These are phyloP conservation scores for Oryza brachyantha DNA, from an alignment of 176 grass and related monocot genomes.

Conservation along the genomic window DNA sequence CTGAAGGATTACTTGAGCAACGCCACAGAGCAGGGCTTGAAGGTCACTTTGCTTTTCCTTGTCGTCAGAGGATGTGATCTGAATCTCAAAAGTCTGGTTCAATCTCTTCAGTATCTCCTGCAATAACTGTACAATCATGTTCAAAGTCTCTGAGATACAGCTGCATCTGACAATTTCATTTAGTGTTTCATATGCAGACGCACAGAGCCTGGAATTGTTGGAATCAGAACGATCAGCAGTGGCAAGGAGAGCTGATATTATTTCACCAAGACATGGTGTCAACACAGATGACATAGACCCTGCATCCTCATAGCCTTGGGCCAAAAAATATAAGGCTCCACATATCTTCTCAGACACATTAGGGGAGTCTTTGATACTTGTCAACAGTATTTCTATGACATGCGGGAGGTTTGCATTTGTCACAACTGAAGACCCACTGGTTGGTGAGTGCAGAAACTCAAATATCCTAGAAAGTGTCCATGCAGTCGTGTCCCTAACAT, in stretches of 20 bases:
- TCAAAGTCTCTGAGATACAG: constrained; percentile 36
- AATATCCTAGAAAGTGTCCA: constrained; percentile 59
- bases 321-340: constrained; percentile 56
- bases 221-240: constrained; percentile 50
- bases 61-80: constrained; percentile 47
- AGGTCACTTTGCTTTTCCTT: constrained; percentile 57
- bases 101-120: constrained; percentile 56
- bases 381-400: constrained; percentile 40
- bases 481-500: constrained; percentile 60
- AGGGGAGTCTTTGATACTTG: constrained; percentile 48
- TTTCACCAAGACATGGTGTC: constrained; percentile 47
- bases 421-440: constrained; percentile 27
- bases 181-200: constrained; percentile 53
- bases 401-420: constrained; percentile 40
- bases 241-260: constrained; percentile 49
- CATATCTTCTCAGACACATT: constrained; percentile 59
- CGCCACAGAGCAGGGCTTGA: constrained; percentile 58
- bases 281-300: constrained; percentile 42
- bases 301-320: constrained; percentile 50
- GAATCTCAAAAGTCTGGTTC: constrained; percentile 53
- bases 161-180: constrained; percentile 60
- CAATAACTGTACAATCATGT: constrained; percentile 45
- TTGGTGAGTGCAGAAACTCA: constrained; percentile 48
- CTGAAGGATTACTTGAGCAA: constrained; percentile 57
- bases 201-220: constrained; percentile 33